Percentiles rank a stretch among this genome's conserved stretches.
These are phyloP conservation scores for Solanum sejunctum DNA, from an alignment of 257 asterid genomes.

Conservation along the genomic window DNA sequence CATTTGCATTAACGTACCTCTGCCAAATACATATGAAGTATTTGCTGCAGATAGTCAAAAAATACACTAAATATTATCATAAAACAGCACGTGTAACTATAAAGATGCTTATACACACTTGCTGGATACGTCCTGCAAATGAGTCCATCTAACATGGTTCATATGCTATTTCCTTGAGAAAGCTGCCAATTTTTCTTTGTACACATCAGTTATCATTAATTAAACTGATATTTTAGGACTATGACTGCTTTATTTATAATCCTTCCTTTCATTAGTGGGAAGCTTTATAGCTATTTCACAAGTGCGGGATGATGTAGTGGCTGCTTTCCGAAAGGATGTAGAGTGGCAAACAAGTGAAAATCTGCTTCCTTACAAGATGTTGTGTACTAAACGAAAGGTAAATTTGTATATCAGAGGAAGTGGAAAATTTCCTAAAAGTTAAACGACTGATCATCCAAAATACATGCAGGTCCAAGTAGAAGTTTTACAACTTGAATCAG, in stretches of 20 bases:
- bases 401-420: background rate
- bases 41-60: background rate
- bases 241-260: background rate
- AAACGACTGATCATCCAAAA: background rate
- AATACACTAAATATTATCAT: background rate
- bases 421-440: slow-evolving; percentile 7
- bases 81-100: background rate
- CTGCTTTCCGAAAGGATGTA: slow-evolving; percentile 54
- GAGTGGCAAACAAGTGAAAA: slow-evolving; percentile 57
- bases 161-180: background rate
- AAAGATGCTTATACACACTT: background rate
- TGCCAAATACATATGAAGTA: background rate
- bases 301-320: slow-evolving; percentile 72
- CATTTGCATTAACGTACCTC: background rate
- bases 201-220: background rate
- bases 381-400: slow-evolving; percentile 55
- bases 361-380: slow-evolving; percentile 56
- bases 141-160: background rate
- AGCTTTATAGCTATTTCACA: slow-evolving; percentile 52
- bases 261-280: slow-evolving; percentile 44
- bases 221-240: background rate
- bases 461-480: slow-evolving; percentile 59
- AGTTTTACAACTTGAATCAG: slow-evolving; percentile 60
- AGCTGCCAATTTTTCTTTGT: background rate
- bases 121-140: background rate